Evolutionary conservation across 108 stramenopile genomes (phyloP).

Genomic region (Bacterosira constricta): DNA sequence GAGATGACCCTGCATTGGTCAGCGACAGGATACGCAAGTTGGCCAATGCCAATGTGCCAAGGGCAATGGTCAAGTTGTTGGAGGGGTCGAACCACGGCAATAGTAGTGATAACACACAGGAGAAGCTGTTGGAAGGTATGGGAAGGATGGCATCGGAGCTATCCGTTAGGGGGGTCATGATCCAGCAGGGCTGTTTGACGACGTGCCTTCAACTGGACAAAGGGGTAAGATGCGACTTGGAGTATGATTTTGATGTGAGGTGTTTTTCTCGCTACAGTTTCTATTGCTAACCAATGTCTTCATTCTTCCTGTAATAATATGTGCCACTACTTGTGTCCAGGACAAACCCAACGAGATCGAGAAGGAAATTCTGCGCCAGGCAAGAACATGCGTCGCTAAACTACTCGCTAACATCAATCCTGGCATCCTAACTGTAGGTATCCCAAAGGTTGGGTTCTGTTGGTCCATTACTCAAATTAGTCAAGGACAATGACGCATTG

Average conservation of each 20-base stretch:
- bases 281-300: background rate
- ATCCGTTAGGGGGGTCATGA: constrained; percentile 85
- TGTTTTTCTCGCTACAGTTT: too few relatives aligned
- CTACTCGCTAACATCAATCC: constrained; percentile 96
- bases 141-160: constrained; percentile 83
- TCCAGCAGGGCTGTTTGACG: constrained; percentile 94
- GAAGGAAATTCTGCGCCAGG: constrained; percentile 74
- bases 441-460: constrained; percentile 88
- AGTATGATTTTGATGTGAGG: too few relatives aligned
- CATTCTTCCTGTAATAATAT: background rate
- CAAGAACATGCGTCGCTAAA: constrained; percentile 93
- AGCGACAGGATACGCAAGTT: constrained; percentile 71
- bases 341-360: constrained; percentile 63
- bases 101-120: constrained; percentile 77
- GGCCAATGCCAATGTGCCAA: constrained; percentile 82
- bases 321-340: background rate
- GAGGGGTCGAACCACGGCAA: too few relatives aligned
- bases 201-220: constrained; percentile 79
- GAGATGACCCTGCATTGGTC: constrained; percentile 68
- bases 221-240: constrained; percentile 43
- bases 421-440: constrained; percentile 81
- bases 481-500: constrained; percentile 83
- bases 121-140: constrained; percentile 70
- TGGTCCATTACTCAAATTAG: constrained; percentile 85
- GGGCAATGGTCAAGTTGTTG: constrained; percentile 81